phyloP scores from a whole-genome alignment of 2,329 filamentous ascomycete species.

The Orbilia javanica region DNA sequence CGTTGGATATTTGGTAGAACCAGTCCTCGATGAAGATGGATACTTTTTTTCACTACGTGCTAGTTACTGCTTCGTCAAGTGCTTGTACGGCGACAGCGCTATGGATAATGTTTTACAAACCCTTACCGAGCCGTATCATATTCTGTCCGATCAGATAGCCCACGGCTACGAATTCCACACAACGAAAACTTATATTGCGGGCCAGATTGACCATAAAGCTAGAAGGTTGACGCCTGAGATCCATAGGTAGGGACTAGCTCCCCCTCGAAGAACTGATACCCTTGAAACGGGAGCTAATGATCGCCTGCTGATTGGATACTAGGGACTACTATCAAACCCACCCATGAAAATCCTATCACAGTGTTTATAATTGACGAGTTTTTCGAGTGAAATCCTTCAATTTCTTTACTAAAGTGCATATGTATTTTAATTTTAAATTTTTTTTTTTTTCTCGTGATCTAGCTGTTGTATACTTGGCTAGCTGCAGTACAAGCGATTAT shows the following conservation, averaged over 20 bases:
- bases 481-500: too few species aligned
- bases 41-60: constrained; percentile 1
- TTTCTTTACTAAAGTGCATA: too few species aligned
- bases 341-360: too few species aligned
- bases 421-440: too few species aligned
- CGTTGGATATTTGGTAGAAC: neutral
- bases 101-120: too few species aligned
- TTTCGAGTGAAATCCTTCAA: too few species aligned
- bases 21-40: neutral
- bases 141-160: neutral
- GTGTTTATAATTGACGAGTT: too few species aligned
- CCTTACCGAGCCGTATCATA: constrained; percentile 29
- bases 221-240: neutral
- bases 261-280: neutral
- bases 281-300: neutral
- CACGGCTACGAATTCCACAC: neutral
- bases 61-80: constrained; percentile 32
- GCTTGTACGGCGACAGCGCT: neutral
- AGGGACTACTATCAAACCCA: neutral
- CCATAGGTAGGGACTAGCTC: neutral
- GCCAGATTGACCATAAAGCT: constrained; percentile 14
- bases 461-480: too few species aligned
- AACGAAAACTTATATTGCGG: neutral
- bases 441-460: too few species aligned
- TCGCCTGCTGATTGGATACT: neutral